Conservation (phyloP, 345 rosid genomes). For the Cardiospermum halicacabum region DNA sequence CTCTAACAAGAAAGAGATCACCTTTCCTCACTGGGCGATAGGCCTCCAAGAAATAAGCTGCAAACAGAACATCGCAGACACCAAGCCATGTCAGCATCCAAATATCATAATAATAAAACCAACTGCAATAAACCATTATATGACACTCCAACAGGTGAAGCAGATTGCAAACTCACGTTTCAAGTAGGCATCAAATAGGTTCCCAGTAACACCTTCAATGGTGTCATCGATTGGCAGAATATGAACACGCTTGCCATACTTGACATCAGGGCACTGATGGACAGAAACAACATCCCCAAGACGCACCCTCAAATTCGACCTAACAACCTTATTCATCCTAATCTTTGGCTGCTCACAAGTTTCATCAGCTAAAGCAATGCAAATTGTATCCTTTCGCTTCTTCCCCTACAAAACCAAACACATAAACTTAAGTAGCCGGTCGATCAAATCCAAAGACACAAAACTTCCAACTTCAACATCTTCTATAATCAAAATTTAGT, state of each 20-base stretch:
- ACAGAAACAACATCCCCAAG: slow-evolving; percentile 69
- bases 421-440: background rate
- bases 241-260: slow-evolving; percentile 67
- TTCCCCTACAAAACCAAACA: slow-evolving; percentile 38
- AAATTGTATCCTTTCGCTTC: slow-evolving; percentile 62
- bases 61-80: background rate
- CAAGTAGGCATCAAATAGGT: slow-evolving; percentile 55
- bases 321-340: slow-evolving; percentile 67
- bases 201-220: slow-evolving; percentile 63
- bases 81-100: background rate
- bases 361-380: slow-evolving; percentile 70
- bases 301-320: slow-evolving; percentile 59
- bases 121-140: background rate
- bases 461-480: background rate
- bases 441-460: background rate
- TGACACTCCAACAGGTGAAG: background rate
- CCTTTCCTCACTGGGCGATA: slow-evolving; percentile 68
- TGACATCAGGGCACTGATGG: slow-evolving; percentile 67
- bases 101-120: background rate
- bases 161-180: slow-evolving; percentile 38
- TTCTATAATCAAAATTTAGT: background rate
- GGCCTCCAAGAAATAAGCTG: slow-evolving; percentile 70
- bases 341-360: slow-evolving; percentile 50
- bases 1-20: slow-evolving; percentile 60
- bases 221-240: slow-evolving; percentile 66